phyloP scores from a whole-genome alignment of 139 green algal genomes.

The Dunaliella sp. region DNA sequence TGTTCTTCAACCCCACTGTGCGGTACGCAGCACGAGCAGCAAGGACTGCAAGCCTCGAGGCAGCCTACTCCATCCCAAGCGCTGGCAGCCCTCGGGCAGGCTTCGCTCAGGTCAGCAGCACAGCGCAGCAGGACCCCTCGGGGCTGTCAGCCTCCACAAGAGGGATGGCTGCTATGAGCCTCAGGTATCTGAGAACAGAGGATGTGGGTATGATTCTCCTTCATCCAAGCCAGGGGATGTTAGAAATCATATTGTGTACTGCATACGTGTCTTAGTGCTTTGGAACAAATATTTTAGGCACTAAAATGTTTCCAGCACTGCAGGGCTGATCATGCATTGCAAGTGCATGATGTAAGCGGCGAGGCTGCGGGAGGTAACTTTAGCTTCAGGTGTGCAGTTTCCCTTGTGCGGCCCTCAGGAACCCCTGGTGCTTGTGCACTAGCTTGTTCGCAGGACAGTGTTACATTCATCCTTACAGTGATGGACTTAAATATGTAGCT shows the following conservation, averaged over 20 bases:
- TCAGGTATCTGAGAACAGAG: background rate
- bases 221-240: too few species aligned
- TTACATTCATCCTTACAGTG: too few species aligned
- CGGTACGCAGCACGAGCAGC: background rate
- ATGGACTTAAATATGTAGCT: too few species aligned
- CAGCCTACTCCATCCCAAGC: background rate
- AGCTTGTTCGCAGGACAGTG: too few species aligned
- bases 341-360: background rate
- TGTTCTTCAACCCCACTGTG: too few species aligned
- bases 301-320: background rate
- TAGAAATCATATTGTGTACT: too few species aligned
- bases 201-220: background rate
- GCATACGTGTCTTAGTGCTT: too few species aligned
- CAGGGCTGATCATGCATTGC: conserved; percentile 24
- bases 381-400: too few species aligned
- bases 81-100: background rate
- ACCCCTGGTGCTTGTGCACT: too few species aligned
- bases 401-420: too few species aligned
- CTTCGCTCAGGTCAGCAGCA: background rate
- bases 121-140: background rate
- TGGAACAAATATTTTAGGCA: background rate
- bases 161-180: background rate
- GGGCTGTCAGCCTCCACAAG: background rate
- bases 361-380: too few species aligned
- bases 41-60: background rate